Evolutionary conservation across 2,329 filamentous ascomycete genomes (phyloP).

Genomic region (Penicillium sp.): DNA sequence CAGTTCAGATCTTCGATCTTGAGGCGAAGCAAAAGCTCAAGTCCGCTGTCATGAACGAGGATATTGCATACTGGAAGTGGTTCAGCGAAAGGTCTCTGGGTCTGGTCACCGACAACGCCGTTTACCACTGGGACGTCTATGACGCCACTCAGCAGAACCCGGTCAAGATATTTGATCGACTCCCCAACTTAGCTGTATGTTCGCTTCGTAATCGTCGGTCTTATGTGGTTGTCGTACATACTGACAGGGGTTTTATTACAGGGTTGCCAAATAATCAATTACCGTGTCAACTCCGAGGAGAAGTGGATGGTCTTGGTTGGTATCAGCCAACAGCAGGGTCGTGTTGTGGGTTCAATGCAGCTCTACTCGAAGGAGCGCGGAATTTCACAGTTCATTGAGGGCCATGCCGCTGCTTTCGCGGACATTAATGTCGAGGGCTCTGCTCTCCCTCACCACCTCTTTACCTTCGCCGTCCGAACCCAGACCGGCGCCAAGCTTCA

Average conservation of each 20-base stretch:
- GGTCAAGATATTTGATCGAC: constrained; percentile 91
- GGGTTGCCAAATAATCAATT: constrained; percentile 99
- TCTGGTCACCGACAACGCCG: constrained; percentile 82
- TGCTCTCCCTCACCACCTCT: constrained; percentile 86
- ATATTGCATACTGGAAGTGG: constrained; percentile 99
- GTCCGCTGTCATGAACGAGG: constrained; percentile 93
- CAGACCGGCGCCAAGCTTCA: constrained; percentile 91
- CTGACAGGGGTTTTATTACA: constrained; percentile 37
- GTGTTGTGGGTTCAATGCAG: constrained; percentile 94
- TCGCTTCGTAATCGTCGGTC: neutral
- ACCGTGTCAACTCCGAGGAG: constrained; percentile 89
- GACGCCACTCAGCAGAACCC: constrained; percentile 75
- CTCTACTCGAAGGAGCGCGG: constrained; percentile 93
- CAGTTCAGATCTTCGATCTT: constrained; percentile 96
- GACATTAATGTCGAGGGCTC: constrained; percentile 85
- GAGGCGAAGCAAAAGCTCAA: constrained; percentile 92
- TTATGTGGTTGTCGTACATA: neutral
- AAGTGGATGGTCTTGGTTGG: constrained; percentile 99
- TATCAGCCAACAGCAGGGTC: constrained; percentile 88
- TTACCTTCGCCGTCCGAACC: constrained; percentile 91
- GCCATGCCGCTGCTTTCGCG: constrained; percentile 92
- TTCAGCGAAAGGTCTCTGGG: constrained; percentile 85
- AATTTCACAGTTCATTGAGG: constrained; percentile 97
- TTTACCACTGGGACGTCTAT: constrained; percentile 98
- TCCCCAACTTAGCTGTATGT: constrained; percentile 80